Percentiles rank a stretch among this genome's conserved stretches.
These are phyloP conservation scores for Tuber melanosporum DNA, from an alignment of 495 filamentous ascomycete species.

Conservation along the genomic window DNA sequence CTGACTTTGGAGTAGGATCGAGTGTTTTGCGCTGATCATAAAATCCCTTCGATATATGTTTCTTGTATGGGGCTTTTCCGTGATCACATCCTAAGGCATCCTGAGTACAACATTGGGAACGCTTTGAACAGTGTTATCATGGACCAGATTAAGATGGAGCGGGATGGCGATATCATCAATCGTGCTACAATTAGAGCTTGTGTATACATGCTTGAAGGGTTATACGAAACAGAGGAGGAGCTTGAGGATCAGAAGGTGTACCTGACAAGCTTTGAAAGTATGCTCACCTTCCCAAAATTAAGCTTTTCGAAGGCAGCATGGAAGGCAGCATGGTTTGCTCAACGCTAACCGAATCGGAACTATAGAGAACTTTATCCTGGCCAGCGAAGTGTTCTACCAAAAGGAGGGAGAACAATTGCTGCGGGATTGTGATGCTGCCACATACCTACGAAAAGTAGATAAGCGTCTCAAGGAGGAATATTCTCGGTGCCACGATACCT, in stretches of 20 bases:
- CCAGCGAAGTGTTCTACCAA: constrained; percentile 67
- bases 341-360: background rate
- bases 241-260: constrained; percentile 74
- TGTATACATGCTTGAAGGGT: constrained; percentile 80
- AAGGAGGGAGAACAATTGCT: constrained; percentile 66
- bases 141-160: constrained; percentile 85
- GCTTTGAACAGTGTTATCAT: constrained; percentile 75
- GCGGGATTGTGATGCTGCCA: constrained; percentile 68
- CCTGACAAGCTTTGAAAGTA: constrained; percentile 68
- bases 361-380: constrained; percentile 55
- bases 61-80: constrained; percentile 81
- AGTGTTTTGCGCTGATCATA: constrained; percentile 63
- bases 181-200: constrained; percentile 72
- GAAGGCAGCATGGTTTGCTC: background rate
- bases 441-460: constrained; percentile 72
- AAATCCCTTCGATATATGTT: constrained; percentile 70
- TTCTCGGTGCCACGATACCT: constrained; percentile 69
- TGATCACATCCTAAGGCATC: constrained; percentile 64
- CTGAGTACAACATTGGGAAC: constrained; percentile 54
- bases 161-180: constrained; percentile 84
- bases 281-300: background rate
- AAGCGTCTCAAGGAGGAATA: constrained; percentile 71
- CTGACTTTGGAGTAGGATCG: constrained; percentile 53
- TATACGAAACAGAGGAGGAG: constrained; percentile 75
- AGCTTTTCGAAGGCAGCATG: background rate